Conservation (phyloP, 352 stramenopile genomes). For the Phytophthora palmivora region DNA sequence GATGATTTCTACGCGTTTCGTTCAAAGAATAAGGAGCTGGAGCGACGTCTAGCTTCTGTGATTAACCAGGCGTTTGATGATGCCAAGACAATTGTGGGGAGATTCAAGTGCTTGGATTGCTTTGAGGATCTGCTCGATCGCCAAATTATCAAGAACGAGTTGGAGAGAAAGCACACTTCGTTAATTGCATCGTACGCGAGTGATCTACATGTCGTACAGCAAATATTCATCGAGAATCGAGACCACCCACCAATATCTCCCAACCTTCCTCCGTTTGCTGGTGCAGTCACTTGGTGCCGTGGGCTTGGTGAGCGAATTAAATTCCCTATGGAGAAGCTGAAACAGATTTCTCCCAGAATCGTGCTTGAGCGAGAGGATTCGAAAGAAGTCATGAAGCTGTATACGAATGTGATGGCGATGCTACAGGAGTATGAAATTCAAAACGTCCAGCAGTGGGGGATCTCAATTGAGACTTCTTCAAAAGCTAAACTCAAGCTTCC, state of each 20-base stretch:
- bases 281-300: slow-evolving; percentile 91
- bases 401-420: slow-evolving; percentile 88
- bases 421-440: slow-evolving; percentile 86
- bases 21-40: slow-evolving; percentile 88
- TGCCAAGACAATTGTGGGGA: slow-evolving; percentile 83
- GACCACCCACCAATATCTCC: slow-evolving; percentile 86
- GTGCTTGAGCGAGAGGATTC: slow-evolving; percentile 91
- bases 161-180: slow-evolving; percentile 87
- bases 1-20: slow-evolving; percentile 93
- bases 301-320: slow-evolving; percentile 88
- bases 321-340: slow-evolving; percentile 91
- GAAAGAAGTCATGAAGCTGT: slow-evolving; percentile 91
- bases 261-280: slow-evolving; percentile 91
- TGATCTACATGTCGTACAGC: slow-evolving; percentile 87
- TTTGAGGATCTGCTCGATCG: slow-evolving; percentile 91
- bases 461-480: slow-evolving; percentile 82
- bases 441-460: slow-evolving; percentile 81
- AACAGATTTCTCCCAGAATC: slow-evolving; percentile 73
- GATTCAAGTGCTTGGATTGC: slow-evolving; percentile 93
- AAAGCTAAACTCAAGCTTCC: slow-evolving; percentile 90
- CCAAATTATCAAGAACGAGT: slow-evolving; percentile 87
- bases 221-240: slow-evolving; percentile 91
- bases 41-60: slow-evolving; percentile 86
- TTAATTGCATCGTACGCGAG: slow-evolving; percentile 82
- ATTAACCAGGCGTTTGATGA: slow-evolving; percentile 95